Evolutionary conservation across 129 eudicot species (phyloP).

Genomic region (Deinandra increscens): DNA sequence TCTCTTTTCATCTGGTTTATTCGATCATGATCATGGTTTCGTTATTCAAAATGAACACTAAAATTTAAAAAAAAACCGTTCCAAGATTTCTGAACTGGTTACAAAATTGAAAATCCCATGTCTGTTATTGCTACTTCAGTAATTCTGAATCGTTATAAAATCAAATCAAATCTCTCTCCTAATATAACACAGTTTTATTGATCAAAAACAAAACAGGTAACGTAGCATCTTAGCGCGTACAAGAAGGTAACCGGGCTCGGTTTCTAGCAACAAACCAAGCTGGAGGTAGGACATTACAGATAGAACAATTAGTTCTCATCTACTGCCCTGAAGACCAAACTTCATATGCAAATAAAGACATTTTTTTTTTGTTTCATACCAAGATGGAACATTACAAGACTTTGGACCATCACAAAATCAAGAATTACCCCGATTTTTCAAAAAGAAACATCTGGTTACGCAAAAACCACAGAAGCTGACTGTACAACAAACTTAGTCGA

Average conservation of each 20-base stretch:
- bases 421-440: background rate
- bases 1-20: too few relatives aligned
- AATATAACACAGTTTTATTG: background rate
- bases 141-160: too few relatives aligned
- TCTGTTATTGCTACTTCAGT: too few relatives aligned
- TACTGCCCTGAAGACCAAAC: background rate
- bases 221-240: background rate
- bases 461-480: conserved; percentile 33
- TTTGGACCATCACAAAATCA: background rate
- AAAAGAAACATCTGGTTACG: background rate
- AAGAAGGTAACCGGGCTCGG: background rate
- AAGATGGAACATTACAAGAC: conserved; percentile 5
- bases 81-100: too few relatives aligned
- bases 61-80: too few relatives aligned
- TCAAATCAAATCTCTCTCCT: too few relatives aligned
- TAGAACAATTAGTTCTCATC: background rate
- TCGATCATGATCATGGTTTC: too few relatives aligned
- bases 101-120: too few relatives aligned
- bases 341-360: background rate
- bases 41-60: too few relatives aligned
- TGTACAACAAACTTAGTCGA: conserved; percentile 31
- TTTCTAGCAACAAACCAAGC: background rate
- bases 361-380: background rate
- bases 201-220: background rate
- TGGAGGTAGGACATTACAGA: background rate